Evolutionary conservation across 164 flowering plant species (phyloP), one percentile per base, ranked within the genome.

Genomic region (Magnolia changhungtana): DNA sequence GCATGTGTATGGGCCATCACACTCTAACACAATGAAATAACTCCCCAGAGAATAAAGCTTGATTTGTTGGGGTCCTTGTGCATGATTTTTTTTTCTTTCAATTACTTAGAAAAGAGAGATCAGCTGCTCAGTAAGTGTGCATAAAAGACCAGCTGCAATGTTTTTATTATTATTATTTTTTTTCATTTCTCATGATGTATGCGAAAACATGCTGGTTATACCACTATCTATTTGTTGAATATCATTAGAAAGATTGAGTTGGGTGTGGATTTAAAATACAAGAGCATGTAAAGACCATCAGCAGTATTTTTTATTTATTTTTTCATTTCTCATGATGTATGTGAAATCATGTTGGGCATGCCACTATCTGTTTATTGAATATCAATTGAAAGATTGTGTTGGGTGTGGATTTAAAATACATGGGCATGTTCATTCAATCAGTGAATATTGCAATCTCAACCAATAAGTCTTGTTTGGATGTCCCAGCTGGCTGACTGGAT

Each of bases 41-140:
- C 18, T 55, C 18, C 61, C 61, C 18, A 45, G 16, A 63, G 73
- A 50, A 73, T 69, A 29, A 55, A 55, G 61, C 61, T 55, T 55
- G 61, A 1, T 55, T 16, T 55, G 18, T 55, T 13, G 9, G 18
- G 16, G 61, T 55, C 61, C 3, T 67, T 67, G 11, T 66, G 3
- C 31, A 4, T 65, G 29, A 8, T 65, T 65, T 20, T 21, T 23
- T 23, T 71, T 70, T 79, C 29, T 27, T 74, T 9, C 19, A 75
- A 68, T 18, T 76, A 66, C 45, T 80, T 79, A 79, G 79, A 79
- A 51, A 72, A 76, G 68, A 73, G 24, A 1, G 61, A 55, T 73
- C 88, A 88, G 94, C 89, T 90, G 91, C 86, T 87, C 87, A 83
- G 66, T 78, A 90, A 94, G 83, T 94, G 83, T 94, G 98, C 90